Evolutionary conservation across 1,284 basidiomycete genomes (phyloP).

Genomic region (Omphalotus olearius): DNA sequence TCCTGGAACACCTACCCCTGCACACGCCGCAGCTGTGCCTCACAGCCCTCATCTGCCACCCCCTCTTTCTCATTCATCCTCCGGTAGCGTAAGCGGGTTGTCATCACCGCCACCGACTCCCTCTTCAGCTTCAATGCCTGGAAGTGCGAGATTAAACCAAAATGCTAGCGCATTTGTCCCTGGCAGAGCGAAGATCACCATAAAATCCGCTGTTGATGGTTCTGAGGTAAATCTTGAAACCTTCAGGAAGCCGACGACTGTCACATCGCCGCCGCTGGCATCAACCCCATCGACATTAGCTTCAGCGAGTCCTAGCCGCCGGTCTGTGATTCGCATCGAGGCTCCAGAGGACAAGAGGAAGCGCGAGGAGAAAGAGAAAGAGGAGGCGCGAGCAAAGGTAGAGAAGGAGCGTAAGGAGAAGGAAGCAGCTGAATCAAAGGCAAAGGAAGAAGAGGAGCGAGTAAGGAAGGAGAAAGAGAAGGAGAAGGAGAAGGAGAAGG

Average conservation of each 20-base stretch:
- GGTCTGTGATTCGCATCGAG: constrained; percentile 47
- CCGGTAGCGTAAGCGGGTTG: constrained; percentile 41
- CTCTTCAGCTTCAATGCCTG: constrained; percentile 35
- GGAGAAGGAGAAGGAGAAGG: constrained; percentile 36
- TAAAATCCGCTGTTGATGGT: constrained; percentile 51
- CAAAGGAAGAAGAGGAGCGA: constrained; percentile 34
- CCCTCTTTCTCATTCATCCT: constrained; percentile 44
- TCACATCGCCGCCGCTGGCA: constrained; percentile 38
- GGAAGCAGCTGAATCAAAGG: constrained; percentile 39
- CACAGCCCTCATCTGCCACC: constrained; percentile 50
- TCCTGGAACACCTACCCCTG: constrained; percentile 58
- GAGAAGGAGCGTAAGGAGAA: constrained; percentile 41
- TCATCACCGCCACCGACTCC: constrained; percentile 71
- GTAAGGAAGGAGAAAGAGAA: constrained; percentile 40
- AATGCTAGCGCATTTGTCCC: constrained; percentile 66
- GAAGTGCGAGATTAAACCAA: constrained; percentile 47
- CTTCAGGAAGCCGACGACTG: constrained; percentile 41
- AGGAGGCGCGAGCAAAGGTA: constrained; percentile 34
- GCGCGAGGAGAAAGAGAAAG: constrained; percentile 48
- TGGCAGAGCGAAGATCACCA: constrained; percentile 37
- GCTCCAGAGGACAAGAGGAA: constrained; percentile 52
- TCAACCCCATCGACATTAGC: constrained; percentile 29
- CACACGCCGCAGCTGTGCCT: constrained; percentile 48
- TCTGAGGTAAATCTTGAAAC: constrained; percentile 53
- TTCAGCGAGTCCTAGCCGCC: constrained; percentile 33